A percentile compares a stretch with the other conserved stretches of the same genome.
phyloP scores from a whole-genome alignment of 169 alveolate species.

The Amoebophrya sp. region DNA sequence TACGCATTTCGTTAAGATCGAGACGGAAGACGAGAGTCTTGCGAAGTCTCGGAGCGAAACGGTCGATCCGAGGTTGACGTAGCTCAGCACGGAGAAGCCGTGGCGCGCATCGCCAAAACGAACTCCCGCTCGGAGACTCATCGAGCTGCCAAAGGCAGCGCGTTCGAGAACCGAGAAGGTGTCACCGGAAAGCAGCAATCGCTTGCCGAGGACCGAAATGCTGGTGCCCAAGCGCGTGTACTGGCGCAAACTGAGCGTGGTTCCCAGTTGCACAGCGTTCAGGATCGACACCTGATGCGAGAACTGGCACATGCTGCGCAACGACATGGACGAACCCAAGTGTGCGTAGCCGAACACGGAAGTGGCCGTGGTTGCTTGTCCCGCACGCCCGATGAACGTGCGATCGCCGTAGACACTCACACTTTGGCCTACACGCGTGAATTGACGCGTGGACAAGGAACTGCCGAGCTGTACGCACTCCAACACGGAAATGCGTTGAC shows the following conservation, averaged over 20 bases:
- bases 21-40: not conserved
- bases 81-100: not conserved
- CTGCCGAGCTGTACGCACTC: not conserved
- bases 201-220: not conserved
- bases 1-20: not conserved
- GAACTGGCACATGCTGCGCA: not conserved
- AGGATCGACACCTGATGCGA: not conserved
- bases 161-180: not conserved
- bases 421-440: not conserved
- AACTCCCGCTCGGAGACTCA: not conserved
- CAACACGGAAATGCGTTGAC: not conserved
- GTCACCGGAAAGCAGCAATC: not conserved
- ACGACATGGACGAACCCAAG: not conserved
- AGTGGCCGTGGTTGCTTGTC: not conserved
- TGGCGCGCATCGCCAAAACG: constrained; percentile 17
- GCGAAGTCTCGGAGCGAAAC: not conserved
- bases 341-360: not conserved
- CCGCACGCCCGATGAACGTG: constrained; percentile 19
- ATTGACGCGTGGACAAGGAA: not conserved
- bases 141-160: not conserved
- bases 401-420: not conserved
- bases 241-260: not conserved
- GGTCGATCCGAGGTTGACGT: not conserved
- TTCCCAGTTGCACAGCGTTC: not conserved
- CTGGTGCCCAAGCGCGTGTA: not conserved